Evolutionary conservation across 192 early-diverging fungal genomes (phyloP).

Genomic region (Linnemannia elongata): DNA sequence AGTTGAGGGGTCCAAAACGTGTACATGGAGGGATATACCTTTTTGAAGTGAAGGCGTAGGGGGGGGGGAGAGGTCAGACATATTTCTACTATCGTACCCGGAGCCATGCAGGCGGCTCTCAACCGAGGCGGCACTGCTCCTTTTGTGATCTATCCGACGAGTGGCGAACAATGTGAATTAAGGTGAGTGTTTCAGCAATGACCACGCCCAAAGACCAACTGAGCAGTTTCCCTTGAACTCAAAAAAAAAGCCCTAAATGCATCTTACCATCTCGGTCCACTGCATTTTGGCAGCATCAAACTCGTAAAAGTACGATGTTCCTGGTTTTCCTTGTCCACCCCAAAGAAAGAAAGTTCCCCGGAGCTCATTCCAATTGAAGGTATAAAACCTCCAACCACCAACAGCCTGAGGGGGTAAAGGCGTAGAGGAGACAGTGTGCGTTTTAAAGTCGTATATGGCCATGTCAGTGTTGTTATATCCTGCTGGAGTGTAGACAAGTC

Average conservation of each 20-base stretch:
- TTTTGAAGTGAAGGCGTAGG: background rate
- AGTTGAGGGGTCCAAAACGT: background rate
- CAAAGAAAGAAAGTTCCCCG: background rate
- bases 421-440: background rate
- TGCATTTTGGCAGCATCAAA: background rate
- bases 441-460: background rate
- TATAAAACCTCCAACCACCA: background rate
- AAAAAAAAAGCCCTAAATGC: no score
- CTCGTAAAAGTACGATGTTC: background rate
- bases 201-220: background rate
- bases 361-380: background rate
- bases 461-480: slow-evolving; percentile 1
- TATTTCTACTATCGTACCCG: background rate
- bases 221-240: background rate
- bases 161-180: background rate
- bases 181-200: background rate
- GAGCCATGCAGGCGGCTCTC: background rate
- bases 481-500: slow-evolving; percentile 3
- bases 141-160: background rate
- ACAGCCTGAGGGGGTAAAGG: background rate
- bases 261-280: background rate
- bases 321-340: background rate
- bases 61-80: no score
- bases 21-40: background rate
- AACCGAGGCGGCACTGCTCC: background rate